These are phyloP conservation scores for Erodium texanum DNA, from an alignment of 441 rosid species.

Conservation along the genomic window DNA sequence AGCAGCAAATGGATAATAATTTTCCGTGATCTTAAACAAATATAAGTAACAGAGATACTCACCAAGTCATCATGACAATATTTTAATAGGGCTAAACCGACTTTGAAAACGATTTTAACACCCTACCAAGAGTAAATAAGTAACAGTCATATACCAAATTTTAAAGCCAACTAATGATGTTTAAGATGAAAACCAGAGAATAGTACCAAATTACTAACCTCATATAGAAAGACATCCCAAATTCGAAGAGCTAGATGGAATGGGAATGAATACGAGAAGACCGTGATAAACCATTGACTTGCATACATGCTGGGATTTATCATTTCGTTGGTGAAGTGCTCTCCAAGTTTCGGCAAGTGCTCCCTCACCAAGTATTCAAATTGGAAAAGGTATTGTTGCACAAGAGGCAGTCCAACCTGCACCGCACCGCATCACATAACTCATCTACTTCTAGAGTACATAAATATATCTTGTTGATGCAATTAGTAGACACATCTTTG, in stretches of 20 bases:
- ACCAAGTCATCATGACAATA: slow-evolving; percentile 86
- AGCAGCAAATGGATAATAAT: slow-evolving; percentile 1
- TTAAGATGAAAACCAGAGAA: neutral
- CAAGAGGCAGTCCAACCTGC: slow-evolving; percentile 89
- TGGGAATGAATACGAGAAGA: slow-evolving; percentile 80
- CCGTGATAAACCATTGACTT: slow-evolving; percentile 97
- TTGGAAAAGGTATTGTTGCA: slow-evolving; percentile 77
- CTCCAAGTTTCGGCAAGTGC: slow-evolving; percentile 79
- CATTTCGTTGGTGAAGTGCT: slow-evolving; percentile 75
- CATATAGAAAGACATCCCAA: slow-evolving; percentile 89
- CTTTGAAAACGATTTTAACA: slow-evolving; percentile 80
- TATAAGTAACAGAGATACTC: slow-evolving; percentile 17
- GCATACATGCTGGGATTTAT: slow-evolving; percentile 99
- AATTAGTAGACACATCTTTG: neutral
- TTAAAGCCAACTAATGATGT: slow-evolving; percentile 6
- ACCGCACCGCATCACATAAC: slow-evolving; percentile 6
- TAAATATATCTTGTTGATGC: neutral
- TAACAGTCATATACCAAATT: slow-evolving; percentile 7
- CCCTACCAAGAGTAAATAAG: slow-evolving; percentile 40
- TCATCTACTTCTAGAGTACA: neutral
- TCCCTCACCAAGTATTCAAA: slow-evolving; percentile 67
- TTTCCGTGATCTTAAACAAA: slow-evolving; percentile 6
- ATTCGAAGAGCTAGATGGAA: slow-evolving; percentile 81
- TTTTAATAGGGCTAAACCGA: slow-evolving; percentile 76
- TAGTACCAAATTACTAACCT: slow-evolving; percentile 36